A percentile compares a stretch with the other conserved stretches of the same genome.
Evolutionary conservation across 805 yeast genomes (phyloP).

Genomic region (Saturnispora galanensis): DNA sequence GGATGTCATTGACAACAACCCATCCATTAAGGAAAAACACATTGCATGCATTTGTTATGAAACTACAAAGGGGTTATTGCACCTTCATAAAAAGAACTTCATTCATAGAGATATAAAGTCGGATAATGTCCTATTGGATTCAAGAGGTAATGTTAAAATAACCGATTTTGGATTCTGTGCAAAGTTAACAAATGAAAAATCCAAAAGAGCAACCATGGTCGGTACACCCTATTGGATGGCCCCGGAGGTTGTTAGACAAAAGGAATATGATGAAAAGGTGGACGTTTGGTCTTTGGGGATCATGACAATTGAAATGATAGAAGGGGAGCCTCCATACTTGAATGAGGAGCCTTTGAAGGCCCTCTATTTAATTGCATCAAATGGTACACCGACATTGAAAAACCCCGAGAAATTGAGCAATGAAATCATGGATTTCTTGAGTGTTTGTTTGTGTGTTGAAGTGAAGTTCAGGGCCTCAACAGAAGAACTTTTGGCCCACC

Average conservation of each 20-base stretch:
- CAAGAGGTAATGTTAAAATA: slow-evolving; percentile 77
- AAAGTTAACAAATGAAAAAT: slow-evolving; percentile 67
- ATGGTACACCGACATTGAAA: slow-evolving; percentile 90
- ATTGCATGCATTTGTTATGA: slow-evolving; percentile 87
- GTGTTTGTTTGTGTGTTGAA: slow-evolving; percentile 90
- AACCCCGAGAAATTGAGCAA: slow-evolving; percentile 67
- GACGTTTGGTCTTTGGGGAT: slow-evolving; percentile 98
- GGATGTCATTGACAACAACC: slow-evolving; percentile 88
- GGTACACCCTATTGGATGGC: slow-evolving; percentile 99
- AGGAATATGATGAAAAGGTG: slow-evolving; percentile 93
- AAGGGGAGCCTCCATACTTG: slow-evolving; percentile 96
- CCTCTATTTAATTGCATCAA: slow-evolving; percentile 85
- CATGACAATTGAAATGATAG: slow-evolving; percentile 98
- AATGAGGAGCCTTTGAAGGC: slow-evolving; percentile 95
- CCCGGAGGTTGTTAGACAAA: slow-evolving; percentile 92
- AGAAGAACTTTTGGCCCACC: slow-evolving; percentile 73
- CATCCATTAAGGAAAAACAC: slow-evolving; percentile 70
- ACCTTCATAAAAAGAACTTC: slow-evolving; percentile 82
- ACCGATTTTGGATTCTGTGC: slow-evolving; percentile 98
- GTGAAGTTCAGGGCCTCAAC: slow-evolving; percentile 86
- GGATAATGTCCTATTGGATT: slow-evolving; percentile 81
- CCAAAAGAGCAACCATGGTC: slow-evolving; percentile 94
- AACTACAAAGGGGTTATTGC: slow-evolving; percentile 83
- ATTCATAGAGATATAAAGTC: slow-evolving; percentile 97
- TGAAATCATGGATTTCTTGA: slow-evolving; percentile 74